Evolutionary conservation across 495 filamentous ascomycete genomes (phyloP).

Genomic region (Gamarada debralockiae): DNA sequence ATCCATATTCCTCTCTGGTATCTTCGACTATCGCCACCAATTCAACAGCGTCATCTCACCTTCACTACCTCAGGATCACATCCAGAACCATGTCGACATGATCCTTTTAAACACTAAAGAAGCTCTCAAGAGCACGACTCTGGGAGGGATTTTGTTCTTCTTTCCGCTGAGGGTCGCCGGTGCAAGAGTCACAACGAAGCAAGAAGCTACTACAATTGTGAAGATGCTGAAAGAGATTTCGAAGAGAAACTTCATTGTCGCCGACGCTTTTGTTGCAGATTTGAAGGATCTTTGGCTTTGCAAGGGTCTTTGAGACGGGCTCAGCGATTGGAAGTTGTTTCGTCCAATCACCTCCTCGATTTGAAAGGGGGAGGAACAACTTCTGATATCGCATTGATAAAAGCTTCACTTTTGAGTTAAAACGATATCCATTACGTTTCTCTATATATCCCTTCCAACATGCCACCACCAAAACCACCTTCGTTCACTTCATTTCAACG

Average conservation of each 20-base stretch:
- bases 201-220: slow-evolving; percentile 22
- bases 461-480: no score
- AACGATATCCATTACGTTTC: no score
- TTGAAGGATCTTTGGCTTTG: slow-evolving; percentile 8
- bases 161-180: slow-evolving; percentile 23
- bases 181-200: slow-evolving; percentile 5
- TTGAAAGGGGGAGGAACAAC: no score
- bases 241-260: slow-evolving; percentile 18
- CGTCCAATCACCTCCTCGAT: no score
- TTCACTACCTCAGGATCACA: neutral
- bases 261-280: slow-evolving; percentile 14
- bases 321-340: no score
- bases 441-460: no score
- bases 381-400: no score
- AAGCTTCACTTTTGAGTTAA: no score
- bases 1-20: slow-evolving; percentile 20
- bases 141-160: slow-evolving; percentile 16
- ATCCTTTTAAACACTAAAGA: slow-evolving; percentile 3
- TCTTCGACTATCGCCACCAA: slow-evolving; percentile 14
- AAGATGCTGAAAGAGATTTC: slow-evolving; percentile 14
- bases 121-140: slow-evolving; percentile 5
- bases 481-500: no score
- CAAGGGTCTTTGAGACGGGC: neutral
- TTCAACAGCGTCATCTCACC: neutral
- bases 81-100: slow-evolving; percentile 4